Base-by-base conservation (phyloP, 192 early-diverging fungal species). In the Pilobolus umbonatus region DNA sequence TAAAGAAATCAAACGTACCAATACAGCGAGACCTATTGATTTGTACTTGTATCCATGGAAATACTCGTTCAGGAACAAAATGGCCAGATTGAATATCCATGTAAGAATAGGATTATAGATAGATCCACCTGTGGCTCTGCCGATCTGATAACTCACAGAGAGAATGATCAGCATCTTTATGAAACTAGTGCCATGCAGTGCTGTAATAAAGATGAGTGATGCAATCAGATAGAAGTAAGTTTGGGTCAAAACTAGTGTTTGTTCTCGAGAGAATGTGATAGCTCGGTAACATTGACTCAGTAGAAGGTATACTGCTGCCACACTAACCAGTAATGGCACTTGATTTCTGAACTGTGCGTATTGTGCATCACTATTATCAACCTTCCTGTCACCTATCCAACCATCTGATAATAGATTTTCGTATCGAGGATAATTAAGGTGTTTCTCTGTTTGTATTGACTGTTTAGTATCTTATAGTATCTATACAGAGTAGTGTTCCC, bases 61-160 rank as follows among this genome's bases (percentile, higher is more conserved):
- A 9, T 58, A 62, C 62, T 93, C 86, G 62, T 92, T 96, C 22
- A 68, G 28, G 69, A 95, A 94, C 15, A 98, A 67, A 53, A 95
- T 68, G 5, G 58, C 72, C 29, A 98, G 38, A 58, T 86, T 91
- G 57, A 85, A 94, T 12, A 76, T 67, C 95, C 95, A 98, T 14
- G 86, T 81, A 4, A 88, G 38, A 2, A 71, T 45, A 2, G 91
- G 90, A 36, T 80, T 86, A 65, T 72, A 68, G 5, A 61, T 60
- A 4, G 73, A 73, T 0, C 79, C 75, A 45, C 78, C 75, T 15
- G 83, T 61, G n/a, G 58, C 5, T 30, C 75, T 80, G 5, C 85
- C 77, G 9, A 93, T 71, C 5, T 64, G 43, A 67, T 85, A 98
- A 70, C 90, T 94, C 9, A 77, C 55, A 0, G 53, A 55, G 10